Conservation (phyloP, 176 grass and related monocot species). For the Bolboschoenus planiculmis region DNA sequence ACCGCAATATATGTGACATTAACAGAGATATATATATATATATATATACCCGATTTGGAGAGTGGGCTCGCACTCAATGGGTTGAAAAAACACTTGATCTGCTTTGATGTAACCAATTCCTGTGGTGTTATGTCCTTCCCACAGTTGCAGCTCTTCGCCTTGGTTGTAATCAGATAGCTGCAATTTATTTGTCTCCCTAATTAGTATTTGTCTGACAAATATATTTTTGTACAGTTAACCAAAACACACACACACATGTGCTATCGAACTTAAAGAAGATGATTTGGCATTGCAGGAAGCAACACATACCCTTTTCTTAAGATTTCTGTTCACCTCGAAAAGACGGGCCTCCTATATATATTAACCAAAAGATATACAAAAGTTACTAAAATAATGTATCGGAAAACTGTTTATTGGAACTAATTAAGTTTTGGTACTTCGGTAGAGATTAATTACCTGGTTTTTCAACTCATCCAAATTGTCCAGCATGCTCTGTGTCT, state of each 20-base stretch:
- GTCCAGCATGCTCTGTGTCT: conserved; percentile 52
- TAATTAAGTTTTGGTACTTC: neutral
- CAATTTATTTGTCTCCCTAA: neutral
- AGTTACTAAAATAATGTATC: neutral
- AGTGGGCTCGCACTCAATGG: conserved; percentile 39
- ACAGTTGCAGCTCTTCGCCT: conserved; percentile 29
- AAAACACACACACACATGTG: neutral
- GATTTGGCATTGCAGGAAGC: neutral
- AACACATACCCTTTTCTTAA: conserved; percentile 35
- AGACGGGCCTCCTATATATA: conserved; percentile 30
- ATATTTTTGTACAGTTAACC: neutral
- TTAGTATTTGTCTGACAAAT: neutral
- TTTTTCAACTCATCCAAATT: conserved; percentile 31
- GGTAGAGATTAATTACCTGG: conserved; percentile 11
- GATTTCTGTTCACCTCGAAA: conserved; percentile 30
- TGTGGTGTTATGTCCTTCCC: conserved; percentile 23
- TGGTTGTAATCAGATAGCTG: conserved; percentile 38
- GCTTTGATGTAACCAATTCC: conserved; percentile 20
- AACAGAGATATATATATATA: neutral
- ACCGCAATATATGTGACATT: neutral
- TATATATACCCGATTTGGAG: conserved; percentile 50
- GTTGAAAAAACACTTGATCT: conserved; percentile 35
- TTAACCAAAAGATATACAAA: neutral
- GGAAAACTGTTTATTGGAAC: neutral
- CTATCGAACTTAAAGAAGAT: neutral